Conservation (phyloP, 208 protist genomes). For the Leishmania mexicana region DNA sequence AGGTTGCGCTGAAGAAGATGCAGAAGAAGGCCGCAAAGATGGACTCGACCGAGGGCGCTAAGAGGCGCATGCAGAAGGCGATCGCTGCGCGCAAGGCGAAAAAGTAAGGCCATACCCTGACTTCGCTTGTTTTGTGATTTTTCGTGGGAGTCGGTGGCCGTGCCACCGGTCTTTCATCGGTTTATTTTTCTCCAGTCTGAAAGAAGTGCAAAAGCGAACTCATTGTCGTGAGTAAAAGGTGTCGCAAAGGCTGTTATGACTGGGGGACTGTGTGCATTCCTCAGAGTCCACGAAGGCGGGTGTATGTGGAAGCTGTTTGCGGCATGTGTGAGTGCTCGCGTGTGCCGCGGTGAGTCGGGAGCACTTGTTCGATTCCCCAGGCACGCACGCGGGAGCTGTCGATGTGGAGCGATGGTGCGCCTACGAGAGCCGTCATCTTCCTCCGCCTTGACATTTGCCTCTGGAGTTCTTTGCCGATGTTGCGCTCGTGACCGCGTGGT, state of each 20-base stretch:
- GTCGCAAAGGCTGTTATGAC: neutral
- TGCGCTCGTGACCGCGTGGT: neutral
- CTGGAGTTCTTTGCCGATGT: neutral
- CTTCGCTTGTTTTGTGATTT: conserved; percentile 12
- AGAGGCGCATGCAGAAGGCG: conserved; percentile 91
- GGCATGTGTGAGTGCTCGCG: neutral
- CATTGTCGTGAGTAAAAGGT: neutral
- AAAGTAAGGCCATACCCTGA: conserved; percentile 31
- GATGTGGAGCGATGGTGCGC: neutral
- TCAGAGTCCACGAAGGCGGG: neutral
- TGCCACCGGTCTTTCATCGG: neutral
- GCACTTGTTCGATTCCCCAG: too few relatives aligned
- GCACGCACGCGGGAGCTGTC: neutral
- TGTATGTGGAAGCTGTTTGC: neutral
- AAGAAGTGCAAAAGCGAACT: conserved; percentile 5
- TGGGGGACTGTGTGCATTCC: too few relatives aligned
- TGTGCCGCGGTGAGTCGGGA: neutral
- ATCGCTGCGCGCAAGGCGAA: conserved; percentile 71
- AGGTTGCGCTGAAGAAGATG: conserved; percentile 84
- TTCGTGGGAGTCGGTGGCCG: neutral
- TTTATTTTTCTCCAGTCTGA: neutral
- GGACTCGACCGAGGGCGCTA: conserved; percentile 69
- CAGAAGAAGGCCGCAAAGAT: conserved; percentile 88
- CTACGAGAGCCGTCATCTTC: neutral
- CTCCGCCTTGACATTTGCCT: neutral